Percentiles rank a stretch among this genome's conserved stretches.
Conservation (phyloP, 1,284 basidiomycete genomes). For the Malassezia vespertilionis region DNA sequence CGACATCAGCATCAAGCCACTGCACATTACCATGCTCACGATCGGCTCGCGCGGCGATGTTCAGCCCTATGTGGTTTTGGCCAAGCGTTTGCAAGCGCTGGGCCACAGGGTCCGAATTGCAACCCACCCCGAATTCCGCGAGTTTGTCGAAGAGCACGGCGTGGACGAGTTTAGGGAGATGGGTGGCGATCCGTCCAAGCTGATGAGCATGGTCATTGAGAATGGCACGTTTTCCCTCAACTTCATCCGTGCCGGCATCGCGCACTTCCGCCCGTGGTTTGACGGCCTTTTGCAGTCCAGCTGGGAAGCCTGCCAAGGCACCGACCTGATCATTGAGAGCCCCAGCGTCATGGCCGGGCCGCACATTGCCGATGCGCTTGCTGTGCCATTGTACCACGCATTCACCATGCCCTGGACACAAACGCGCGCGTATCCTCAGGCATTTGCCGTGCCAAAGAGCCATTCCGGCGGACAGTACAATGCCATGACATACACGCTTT, state of each 20-base stretch:
- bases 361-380: conserved; percentile 86
- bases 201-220: conserved; percentile 53
- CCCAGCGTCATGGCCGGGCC: conserved; percentile 98
- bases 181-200: conserved; percentile 89
- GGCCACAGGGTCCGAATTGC: conserved; percentile 76
- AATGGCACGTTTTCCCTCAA: conserved; percentile 81
- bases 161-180: conserved; percentile 77
- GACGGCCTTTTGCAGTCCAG: conserved; percentile 86
- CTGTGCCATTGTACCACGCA: conserved; percentile 82
- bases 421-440: conserved; percentile 84
- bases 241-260: conserved; percentile 77
- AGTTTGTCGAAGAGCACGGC: conserved; percentile 80
- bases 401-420: conserved; percentile 71
- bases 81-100: conserved; percentile 79
- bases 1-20: conserved; percentile 8
- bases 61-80: conserved; percentile 76
- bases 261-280: conserved; percentile 92
- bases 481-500: conserved; percentile 90
- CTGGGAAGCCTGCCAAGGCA: conserved; percentile 88
- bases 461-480: conserved; percentile 88
- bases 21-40: conserved; percentile 66
- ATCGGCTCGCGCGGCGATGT: conserved; percentile 79
- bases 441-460: conserved; percentile 84
- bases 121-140: conserved; percentile 83
- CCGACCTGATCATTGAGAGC: conserved; percentile 84